Evolutionary conservation across 805 yeast genomes (phyloP).

Genomic region (Scheffersomyces coipomensis): DNA sequence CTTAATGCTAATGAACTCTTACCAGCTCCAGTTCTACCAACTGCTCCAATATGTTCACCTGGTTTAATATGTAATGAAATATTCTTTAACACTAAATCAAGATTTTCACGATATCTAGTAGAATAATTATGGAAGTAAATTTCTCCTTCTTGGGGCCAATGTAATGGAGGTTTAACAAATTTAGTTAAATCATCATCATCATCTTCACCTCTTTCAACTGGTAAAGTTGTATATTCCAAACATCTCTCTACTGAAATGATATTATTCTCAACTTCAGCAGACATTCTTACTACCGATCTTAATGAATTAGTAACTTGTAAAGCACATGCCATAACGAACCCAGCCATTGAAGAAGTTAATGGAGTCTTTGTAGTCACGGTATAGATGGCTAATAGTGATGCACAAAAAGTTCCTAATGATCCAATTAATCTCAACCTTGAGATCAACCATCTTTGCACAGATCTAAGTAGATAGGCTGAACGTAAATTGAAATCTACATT

Average conservation of each 20-base stretch:
- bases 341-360: conserved; percentile 58
- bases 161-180: conserved; percentile 31
- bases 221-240: conserved; percentile 52
- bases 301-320: conserved; percentile 55
- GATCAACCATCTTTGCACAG: conserved; percentile 65
- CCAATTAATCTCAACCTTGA: conserved; percentile 63
- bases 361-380: conserved; percentile 39
- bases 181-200: conserved; percentile 17
- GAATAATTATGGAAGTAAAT: conserved; percentile 68
- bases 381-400: conserved; percentile 47
- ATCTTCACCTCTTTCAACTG: conserved; percentile 23
- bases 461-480: conserved; percentile 48
- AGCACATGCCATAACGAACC: conserved; percentile 64
- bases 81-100: conserved; percentile 72
- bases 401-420: conserved; percentile 49
- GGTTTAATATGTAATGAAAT: conserved; percentile 63
- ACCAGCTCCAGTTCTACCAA: conserved; percentile 97
- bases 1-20: conserved; percentile 83
- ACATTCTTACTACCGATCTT: conserved; percentile 55
- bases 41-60: conserved; percentile 86
- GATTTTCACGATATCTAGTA: conserved; percentile 74
- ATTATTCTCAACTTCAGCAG: conserved; percentile 64
- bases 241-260: conserved; percentile 69
- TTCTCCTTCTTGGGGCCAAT: conserved; percentile 74
- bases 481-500: conserved; percentile 50